Percentiles rank a stretch among this genome's conserved stretches.
Evolutionary conservation across 73 alveolate species (phyloP).

Genomic region (Stentor roeselii): DNA sequence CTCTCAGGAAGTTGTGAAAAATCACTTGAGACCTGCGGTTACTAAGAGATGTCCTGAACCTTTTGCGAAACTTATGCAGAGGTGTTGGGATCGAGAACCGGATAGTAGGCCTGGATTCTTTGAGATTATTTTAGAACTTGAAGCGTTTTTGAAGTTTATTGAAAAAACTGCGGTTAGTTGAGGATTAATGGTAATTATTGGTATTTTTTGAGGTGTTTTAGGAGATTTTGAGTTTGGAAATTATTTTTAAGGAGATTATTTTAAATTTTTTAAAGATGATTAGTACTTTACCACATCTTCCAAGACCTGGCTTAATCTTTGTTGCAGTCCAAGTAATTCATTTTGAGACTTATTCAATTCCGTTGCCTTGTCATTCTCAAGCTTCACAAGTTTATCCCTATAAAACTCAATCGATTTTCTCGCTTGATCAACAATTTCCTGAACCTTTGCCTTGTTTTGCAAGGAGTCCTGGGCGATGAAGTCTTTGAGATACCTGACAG

Average conservation of each 20-base stretch:
- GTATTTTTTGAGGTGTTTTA: no score
- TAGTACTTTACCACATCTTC: not conserved
- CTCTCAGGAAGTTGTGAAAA: constrained; percentile 87
- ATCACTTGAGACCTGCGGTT: constrained; percentile 90
- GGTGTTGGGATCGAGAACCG: constrained; percentile 96
- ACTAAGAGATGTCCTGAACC: constrained; percentile 91
- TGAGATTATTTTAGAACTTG: constrained; percentile 83
- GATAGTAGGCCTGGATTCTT: constrained; percentile 90
- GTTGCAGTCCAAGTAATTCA: not conserved
- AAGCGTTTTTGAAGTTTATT: constrained; percentile 27
- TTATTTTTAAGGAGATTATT: no score
- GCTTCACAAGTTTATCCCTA: not conserved
- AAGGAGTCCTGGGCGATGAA: not conserved
- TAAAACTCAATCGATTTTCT: not conserved
- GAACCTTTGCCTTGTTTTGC: not conserved
- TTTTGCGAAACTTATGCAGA: constrained; percentile 79
- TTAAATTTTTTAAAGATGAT: not conserved
- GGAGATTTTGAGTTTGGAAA: no score
- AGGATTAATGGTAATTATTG: no score
- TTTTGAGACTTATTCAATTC: not conserved
- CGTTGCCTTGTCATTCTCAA: not conserved
- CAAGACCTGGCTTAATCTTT: not conserved
- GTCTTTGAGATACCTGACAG: not conserved
- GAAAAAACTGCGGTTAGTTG: constrained; percentile 10
- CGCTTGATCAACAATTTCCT: not conserved